These are phyloP conservation scores for Monotropa hypopitys DNA, from an alignment of 179 eudicot species.

Conservation along the genomic window DNA sequence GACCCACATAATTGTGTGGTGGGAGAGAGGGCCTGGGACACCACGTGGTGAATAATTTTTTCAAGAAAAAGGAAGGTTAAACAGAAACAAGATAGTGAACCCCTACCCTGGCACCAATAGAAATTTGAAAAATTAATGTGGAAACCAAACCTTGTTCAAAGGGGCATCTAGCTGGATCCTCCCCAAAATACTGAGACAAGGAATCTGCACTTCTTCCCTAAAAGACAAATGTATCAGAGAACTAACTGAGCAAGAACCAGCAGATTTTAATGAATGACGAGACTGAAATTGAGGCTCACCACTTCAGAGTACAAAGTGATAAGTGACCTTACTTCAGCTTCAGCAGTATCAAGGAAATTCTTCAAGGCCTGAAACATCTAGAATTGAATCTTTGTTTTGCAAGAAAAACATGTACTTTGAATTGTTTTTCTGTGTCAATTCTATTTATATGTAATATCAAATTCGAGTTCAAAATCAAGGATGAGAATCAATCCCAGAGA, in stretches of 20 bases:
- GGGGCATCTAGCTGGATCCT: conserved; percentile 95
- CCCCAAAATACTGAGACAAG: conserved; percentile 86
- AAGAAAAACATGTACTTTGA: not conserved
- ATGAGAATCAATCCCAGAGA: not conserved
- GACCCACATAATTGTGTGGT: no score
- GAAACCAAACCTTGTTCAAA: conserved; percentile 83
- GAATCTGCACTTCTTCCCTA: conserved; percentile 98
- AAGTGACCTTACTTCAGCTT: conserved; percentile 91
- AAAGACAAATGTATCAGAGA: conserved; percentile 6
- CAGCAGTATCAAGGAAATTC: conserved; percentile 81
- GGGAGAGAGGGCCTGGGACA: not conserved
- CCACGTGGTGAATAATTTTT: no score
- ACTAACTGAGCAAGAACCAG: not conserved
- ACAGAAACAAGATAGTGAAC: not conserved
- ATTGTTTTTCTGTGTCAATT: not conserved
- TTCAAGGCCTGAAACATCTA: conserved; percentile 52
- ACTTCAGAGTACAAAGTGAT: conserved; percentile 87
- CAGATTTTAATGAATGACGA: not conserved
- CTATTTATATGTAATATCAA: not conserved
- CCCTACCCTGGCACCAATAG: not conserved
- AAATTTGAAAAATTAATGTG: not conserved
- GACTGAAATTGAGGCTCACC: conserved; percentile 35
- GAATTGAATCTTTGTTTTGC: conserved; percentile 1
- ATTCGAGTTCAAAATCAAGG: not conserved
- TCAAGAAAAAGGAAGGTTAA: not conserved